These are phyloP conservation scores for Insectozyma bohioensis DNA, from an alignment of 1,139 yeast genomes.

Conservation along the genomic window DNA sequence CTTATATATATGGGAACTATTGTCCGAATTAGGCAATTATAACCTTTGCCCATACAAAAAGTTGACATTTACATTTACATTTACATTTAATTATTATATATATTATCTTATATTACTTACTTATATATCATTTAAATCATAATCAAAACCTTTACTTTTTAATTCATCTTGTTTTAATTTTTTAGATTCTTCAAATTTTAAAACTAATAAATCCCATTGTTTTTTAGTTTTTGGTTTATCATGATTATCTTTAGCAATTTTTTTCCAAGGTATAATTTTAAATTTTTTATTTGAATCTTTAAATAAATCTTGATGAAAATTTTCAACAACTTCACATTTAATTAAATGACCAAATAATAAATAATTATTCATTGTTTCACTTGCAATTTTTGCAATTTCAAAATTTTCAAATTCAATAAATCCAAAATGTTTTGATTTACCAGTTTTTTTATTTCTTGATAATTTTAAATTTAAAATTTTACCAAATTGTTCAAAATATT, in stretches of 20 bases:
- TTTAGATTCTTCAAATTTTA: constrained; percentile 47
- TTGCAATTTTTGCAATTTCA: constrained; percentile 84
- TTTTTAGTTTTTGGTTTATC: constrained; percentile 58
- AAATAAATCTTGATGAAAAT: constrained; percentile 51
- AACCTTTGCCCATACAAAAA: too few species aligned
- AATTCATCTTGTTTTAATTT: constrained; percentile 48
- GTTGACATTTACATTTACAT: too few species aligned
- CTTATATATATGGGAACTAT: too few species aligned
- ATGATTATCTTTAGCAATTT: constrained; percentile 52
- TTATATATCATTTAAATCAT: constrained; percentile 23
- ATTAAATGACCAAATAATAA: constrained; percentile 80
- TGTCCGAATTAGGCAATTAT: too few species aligned
- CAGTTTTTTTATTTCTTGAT: constrained; percentile 88
- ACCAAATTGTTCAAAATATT: constrained; percentile 90
- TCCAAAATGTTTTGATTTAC: constrained; percentile 90
- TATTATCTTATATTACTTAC: constrained; percentile 3
- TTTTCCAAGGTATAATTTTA: constrained; percentile 63
- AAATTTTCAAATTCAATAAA: constrained; percentile 76
- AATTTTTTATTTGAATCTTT: constrained; percentile 54
- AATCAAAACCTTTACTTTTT: constrained; percentile 54
- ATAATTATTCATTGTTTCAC: constrained; percentile 95
- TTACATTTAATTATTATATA: too few species aligned
- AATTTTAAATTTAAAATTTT: constrained; percentile 72
- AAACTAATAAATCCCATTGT: constrained; percentile 53
- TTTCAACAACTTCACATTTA: constrained; percentile 60